Evolutionary conservation across 1,139 yeast genomes (phyloP).

Genomic region (Yamadazyma aaseri): DNA sequence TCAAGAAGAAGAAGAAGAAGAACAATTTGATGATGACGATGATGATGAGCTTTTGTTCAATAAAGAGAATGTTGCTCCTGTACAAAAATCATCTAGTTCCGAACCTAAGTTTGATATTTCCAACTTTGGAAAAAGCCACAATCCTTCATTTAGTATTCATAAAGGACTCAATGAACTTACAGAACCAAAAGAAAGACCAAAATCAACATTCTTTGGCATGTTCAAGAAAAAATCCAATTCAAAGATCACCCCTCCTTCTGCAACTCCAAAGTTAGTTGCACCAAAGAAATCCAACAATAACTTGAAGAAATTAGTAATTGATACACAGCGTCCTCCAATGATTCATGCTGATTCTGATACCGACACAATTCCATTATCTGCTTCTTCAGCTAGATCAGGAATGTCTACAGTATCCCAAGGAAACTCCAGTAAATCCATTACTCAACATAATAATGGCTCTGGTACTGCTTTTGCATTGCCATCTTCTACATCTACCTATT

Average conservation of each 20-base stretch:
- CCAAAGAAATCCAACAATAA: constrained; percentile 5
- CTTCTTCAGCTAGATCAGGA: constrained; percentile 13
- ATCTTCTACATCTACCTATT: constrained; percentile 42
- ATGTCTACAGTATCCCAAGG: constrained; percentile 15
- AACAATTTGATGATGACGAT: too few relatives aligned
- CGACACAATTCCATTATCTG: constrained; percentile 18
- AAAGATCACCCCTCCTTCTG: constrained; percentile 5
- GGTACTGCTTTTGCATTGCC: constrained; percentile 46
- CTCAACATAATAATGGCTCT: constrained; percentile 24
- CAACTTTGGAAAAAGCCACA: constrained; percentile 41
- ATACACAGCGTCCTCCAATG: constrained; percentile 10
- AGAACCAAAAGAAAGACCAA: constrained; percentile 13
- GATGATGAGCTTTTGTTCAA: constrained; percentile 13
- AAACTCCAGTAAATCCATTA: constrained; percentile 10
- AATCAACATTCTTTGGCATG: constrained; percentile 19
- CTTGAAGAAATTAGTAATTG: constrained; percentile 15
- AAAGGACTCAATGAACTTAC: constrained; percentile 13
- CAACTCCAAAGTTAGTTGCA: constrained; percentile 7
- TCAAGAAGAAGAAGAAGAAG: too few relatives aligned
- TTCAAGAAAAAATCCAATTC: constrained; percentile 20
- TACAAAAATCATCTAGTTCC: constrained; percentile 1
- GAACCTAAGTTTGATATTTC: constrained; percentile 29
- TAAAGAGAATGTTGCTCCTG: constrained; percentile 11
- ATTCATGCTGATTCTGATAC: constrained; percentile 14
- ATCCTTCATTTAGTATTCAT: constrained; percentile 35